Conservation (phyloP, 495 filamentous ascomycete species). For the Cladorrhinum samala region DNA sequence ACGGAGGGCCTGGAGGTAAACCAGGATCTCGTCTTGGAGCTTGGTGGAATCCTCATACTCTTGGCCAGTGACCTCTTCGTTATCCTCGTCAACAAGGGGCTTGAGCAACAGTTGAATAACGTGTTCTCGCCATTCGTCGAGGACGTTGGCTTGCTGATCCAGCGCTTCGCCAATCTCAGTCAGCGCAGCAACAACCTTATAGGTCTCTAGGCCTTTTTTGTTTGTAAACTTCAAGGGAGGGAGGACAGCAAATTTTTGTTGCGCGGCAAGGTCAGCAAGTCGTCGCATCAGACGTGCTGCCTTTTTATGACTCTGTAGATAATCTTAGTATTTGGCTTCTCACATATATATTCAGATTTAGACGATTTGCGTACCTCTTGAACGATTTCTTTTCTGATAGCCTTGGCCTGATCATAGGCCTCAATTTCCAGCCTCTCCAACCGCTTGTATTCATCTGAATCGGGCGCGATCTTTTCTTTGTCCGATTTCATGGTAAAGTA, state of each 20-base stretch:
- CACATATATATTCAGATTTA: neutral
- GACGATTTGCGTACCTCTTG: slow-evolving; percentile 30
- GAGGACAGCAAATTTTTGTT: slow-evolving; percentile 56
- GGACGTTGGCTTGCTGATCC: slow-evolving; percentile 60
- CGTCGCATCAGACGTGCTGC: slow-evolving; percentile 39
- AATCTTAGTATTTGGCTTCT: slow-evolving; percentile 9
- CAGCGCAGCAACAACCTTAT: slow-evolving; percentile 24
- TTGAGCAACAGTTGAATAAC: slow-evolving; percentile 63
- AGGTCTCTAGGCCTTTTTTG: slow-evolving; percentile 32
- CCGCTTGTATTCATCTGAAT: slow-evolving; percentile 57
- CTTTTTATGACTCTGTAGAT: slow-evolving; percentile 22
- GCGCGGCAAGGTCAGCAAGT: slow-evolving; percentile 38
- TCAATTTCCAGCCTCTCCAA: slow-evolving; percentile 65
- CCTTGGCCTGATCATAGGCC: slow-evolving; percentile 70
- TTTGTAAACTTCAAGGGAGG: slow-evolving; percentile 40
- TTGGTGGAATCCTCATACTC: slow-evolving; percentile 86
- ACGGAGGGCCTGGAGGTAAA: slow-evolving; percentile 71
- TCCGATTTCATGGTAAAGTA: slow-evolving; percentile 77
- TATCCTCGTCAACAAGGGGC: slow-evolving; percentile 78
- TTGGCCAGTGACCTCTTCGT: slow-evolving; percentile 69
- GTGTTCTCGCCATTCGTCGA: slow-evolving; percentile 67
- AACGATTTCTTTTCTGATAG: slow-evolving; percentile 70
- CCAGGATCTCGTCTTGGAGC: slow-evolving; percentile 74
- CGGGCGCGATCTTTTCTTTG: slow-evolving; percentile 50
- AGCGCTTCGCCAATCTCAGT: slow-evolving; percentile 45